Conservation (phyloP, 2,329 filamentous ascomycete species). For the Cadophora malorum region DNA sequence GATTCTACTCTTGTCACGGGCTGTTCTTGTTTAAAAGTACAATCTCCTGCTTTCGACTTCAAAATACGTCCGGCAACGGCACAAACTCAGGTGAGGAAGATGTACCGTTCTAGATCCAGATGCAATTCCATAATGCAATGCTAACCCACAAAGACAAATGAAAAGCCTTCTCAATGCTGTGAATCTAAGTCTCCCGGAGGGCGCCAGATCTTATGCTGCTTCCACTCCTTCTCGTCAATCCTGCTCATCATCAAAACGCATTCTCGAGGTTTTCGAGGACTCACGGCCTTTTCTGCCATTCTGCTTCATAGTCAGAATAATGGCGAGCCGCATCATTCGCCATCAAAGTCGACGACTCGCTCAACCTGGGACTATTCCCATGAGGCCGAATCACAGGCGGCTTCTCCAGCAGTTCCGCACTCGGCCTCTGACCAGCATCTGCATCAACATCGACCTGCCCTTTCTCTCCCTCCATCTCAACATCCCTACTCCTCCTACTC, state of each 20-base stretch:
- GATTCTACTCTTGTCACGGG: too few relatives aligned
- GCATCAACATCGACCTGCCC: background rate
- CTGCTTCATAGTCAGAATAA: background rate
- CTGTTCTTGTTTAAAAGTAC: background rate
- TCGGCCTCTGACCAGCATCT: background rate
- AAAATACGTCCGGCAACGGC: background rate
- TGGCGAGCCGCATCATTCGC: background rate
- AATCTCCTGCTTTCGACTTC: background rate
- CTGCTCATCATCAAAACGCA: too few relatives aligned
- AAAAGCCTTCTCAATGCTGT: background rate
- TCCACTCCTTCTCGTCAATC: too few relatives aligned
- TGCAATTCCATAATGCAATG: background rate
- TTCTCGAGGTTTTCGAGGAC: too few relatives aligned
- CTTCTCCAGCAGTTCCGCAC: background rate
- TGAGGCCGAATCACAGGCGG: background rate
- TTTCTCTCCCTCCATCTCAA: constrained; percentile 10
- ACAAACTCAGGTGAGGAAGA: background rate
- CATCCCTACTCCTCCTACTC: background rate
- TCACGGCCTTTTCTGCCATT: background rate
- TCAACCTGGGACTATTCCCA: constrained; percentile 3
- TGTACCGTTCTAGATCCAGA: background rate
- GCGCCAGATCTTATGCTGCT: background rate
- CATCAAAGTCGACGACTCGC: background rate
- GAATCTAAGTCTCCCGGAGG: background rate
- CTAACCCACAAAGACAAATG: background rate